These are phyloP conservation scores for Tuber magnatum DNA, from an alignment of 495 filamentous ascomycete species.

Conservation along the genomic window DNA sequence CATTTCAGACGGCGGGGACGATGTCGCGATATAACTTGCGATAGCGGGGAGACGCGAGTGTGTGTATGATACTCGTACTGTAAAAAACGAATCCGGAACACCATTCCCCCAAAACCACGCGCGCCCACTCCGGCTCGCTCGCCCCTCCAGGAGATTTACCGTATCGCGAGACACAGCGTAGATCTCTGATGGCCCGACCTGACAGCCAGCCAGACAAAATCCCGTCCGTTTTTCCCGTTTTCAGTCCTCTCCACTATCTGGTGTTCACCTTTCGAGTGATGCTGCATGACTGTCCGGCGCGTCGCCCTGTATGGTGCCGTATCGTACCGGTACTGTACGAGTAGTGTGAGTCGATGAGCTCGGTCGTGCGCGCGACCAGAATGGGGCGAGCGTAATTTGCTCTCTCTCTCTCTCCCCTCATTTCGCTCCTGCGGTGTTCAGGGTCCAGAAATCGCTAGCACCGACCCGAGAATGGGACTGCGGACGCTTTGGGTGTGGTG, in stretches of 20 bases:
- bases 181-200: background rate
- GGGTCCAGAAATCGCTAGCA: background rate
- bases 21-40: background rate
- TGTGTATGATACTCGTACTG: too few species aligned
- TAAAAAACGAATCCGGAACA: background rate
- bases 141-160: background rate
- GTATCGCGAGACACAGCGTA: background rate
- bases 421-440: background rate
- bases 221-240: background rate
- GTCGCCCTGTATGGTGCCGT: background rate
- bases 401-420: too few species aligned
- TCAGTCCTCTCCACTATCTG: background rate
- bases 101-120: background rate
- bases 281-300: background rate
- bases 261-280: background rate
- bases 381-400: background rate
- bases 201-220: background rate
- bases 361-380: background rate
- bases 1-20: background rate
- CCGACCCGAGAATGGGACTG: background rate
- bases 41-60: background rate
- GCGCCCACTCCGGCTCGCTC: too few species aligned
- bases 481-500: background rate
- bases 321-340: too few species aligned
- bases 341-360: background rate